A percentile compares a stretch with the other conserved stretches of the same genome.
These are phyloP conservation scores for Lycium barbarum DNA, from an alignment of 257 asterid genomes.

Conservation along the genomic window DNA sequence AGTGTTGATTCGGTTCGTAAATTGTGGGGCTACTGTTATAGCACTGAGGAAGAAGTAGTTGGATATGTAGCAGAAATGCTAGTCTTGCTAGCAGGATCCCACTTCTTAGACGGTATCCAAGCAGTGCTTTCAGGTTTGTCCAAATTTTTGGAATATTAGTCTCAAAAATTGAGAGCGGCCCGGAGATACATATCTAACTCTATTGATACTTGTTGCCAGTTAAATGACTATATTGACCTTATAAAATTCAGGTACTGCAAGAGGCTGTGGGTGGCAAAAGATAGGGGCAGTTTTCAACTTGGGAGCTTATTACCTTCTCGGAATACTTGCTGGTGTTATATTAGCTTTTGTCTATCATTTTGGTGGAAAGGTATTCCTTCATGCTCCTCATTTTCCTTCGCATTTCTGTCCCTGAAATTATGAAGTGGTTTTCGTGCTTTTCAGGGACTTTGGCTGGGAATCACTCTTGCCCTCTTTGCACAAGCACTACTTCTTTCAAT, in stretches of 20 bases:
- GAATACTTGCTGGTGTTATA: too few species aligned
- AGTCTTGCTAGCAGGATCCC: slow-evolving; percentile 53
- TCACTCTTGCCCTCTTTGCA: slow-evolving; percentile 58
- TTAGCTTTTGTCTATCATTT: too few species aligned
- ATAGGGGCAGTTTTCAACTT: too few species aligned
- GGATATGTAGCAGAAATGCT: slow-evolving; percentile 62
- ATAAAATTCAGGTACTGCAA: too few species aligned
- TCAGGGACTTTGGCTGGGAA: slow-evolving; percentile 72
- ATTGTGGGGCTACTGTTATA: slow-evolving; percentile 70
- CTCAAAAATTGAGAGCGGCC: too few species aligned
- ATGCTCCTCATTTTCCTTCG: too few species aligned
- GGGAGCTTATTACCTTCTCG: too few species aligned
- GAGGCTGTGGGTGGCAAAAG: too few species aligned
- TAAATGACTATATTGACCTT: not conserved
- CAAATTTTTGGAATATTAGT: not conserved
- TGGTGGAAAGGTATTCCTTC: too few species aligned
- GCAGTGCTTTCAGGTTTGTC: slow-evolving; percentile 43
- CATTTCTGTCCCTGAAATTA: too few species aligned
- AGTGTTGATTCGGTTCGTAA: slow-evolving; percentile 49
- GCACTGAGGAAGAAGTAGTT: slow-evolving; percentile 54
- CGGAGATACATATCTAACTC: too few species aligned
- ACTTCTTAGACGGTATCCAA: slow-evolving; percentile 57
- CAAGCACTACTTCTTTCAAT: slow-evolving; percentile 58
- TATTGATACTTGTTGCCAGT: not conserved
- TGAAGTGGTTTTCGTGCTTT: not conserved